Percentiles rank a stretch among this genome's conserved stretches.
Conservation (phyloP, 345 rosid genomes). For the Populus ilicifolia region DNA sequence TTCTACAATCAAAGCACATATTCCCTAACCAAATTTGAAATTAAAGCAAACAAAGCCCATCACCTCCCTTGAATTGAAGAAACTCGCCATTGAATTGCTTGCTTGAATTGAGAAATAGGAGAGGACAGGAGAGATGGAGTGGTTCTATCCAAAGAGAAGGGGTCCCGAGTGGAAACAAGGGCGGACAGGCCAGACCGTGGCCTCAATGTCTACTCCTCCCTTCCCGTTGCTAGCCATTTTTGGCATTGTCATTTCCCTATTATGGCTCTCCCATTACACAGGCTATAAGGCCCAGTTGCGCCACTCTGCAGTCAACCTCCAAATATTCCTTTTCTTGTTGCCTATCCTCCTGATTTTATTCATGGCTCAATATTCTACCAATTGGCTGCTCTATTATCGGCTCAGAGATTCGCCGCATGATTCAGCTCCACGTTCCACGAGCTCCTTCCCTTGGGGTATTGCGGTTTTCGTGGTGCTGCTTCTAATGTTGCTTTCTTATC, state of each 20-base stretch:
- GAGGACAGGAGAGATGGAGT: conserved; percentile 36
- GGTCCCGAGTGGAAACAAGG: conserved; percentile 59
- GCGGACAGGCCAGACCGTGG: conserved; percentile 39
- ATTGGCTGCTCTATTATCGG: conserved; percentile 19
- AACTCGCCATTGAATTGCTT: neutral
- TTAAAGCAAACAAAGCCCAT: neutral
- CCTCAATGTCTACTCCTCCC: conserved; percentile 41
- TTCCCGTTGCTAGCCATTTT: conserved; percentile 40
- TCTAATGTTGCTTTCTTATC: conserved; percentile 44
- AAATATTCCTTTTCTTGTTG: conserved; percentile 32
- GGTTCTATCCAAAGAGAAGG: conserved; percentile 47
- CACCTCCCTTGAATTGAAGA: neutral
- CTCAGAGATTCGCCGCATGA: neutral
- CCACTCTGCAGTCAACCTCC: conserved; percentile 30
- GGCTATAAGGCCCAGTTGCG: conserved; percentile 32
- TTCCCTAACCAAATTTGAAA: neutral
- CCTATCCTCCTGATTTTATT: conserved; percentile 36
- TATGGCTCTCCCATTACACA: conserved; percentile 40
- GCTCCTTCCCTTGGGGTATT: conserved; percentile 43
- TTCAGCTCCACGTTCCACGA: neutral
- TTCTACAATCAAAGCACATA: conserved; percentile 25
- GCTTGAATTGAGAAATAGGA: neutral
- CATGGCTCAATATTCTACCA: conserved; percentile 23
- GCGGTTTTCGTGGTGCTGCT: conserved; percentile 37
- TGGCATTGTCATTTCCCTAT: conserved; percentile 41